Evolutionary conservation across 2,329 filamentous ascomycete species (phyloP), one percentile per base, ranked within the genome.

Genomic region (Scedosporium boydii): DNA sequence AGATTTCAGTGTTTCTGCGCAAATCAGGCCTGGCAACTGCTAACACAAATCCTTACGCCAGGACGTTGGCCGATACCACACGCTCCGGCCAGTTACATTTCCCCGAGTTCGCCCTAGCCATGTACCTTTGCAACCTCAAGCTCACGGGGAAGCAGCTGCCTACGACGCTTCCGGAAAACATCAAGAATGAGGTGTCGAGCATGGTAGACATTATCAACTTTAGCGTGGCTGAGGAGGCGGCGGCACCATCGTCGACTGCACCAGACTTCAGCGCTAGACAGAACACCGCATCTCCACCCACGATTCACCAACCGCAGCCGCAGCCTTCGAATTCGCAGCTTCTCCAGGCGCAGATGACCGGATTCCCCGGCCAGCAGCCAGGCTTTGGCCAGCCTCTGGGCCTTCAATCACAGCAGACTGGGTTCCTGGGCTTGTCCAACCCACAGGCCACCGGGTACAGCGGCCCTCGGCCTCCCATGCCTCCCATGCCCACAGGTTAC

Each of bases 171-270:
- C 95, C 95, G 0, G 92, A 97, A 38, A 88, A 86, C 64, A 87
- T 99, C 67, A 89, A 87, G 78, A 99, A 99, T 70, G 95, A 99
- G 74, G 95, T 99, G 18, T 98, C 93, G 3, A 96, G 95, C 76
- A 98, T 99, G 93, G 95, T 99, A 48, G 95, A 99, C 72, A 99
- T 99, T 63, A 99, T 99, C 71, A 96, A 92, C 64, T 99, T 99
- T 73, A 91, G 88, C 68, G 84, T 97, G 26, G 86, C 85, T 0
- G 95, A 99, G 66, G 88, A 93, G 29, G 78, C 78, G 46, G 78
- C 78, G 29, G 74, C 79, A 44, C 69, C 75, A 3, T 80, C 80
- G 61, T 84, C 79, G 64, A 93, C 90, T 73, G 85, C 85, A 16
- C 87, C 90, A 1, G 88, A 86, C 68, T 91, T 93, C 70, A 59